These are phyloP conservation scores for Lactuca saligna DNA, from an alignment of 129 eudicot species.

Conservation along the genomic window DNA sequence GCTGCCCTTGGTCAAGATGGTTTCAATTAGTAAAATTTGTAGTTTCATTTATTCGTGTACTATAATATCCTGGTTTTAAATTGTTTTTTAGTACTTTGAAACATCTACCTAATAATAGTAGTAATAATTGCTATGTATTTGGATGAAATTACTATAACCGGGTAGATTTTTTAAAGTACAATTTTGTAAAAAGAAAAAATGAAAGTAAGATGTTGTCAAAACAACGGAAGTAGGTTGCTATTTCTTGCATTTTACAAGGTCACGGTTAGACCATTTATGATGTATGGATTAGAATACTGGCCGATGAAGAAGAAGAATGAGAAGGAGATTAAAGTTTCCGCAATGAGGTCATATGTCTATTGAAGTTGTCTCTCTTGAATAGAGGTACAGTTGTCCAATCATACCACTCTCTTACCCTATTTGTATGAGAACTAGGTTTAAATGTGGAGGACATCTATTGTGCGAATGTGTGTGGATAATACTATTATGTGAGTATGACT, in stretches of 20 bases:
- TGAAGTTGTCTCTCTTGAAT: not conserved
- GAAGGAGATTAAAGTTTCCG: too few relatives aligned
- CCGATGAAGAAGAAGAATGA: too few relatives aligned
- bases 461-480: too few relatives aligned
- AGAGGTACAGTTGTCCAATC: not conserved
- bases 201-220: not conserved
- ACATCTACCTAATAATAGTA: not conserved
- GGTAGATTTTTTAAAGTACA: too few relatives aligned
- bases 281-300: not conserved
- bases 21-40: slow-evolving; percentile 5
- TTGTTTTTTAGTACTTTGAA: not conserved
- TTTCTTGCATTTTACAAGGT: not conserved
- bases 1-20: not conserved
- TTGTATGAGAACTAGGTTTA: too few relatives aligned
- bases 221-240: too few relatives aligned
- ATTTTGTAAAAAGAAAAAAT: not conserved
- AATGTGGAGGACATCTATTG: too few relatives aligned
- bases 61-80: not conserved
- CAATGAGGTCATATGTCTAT: too few relatives aligned
- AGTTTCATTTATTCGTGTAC: not conserved
- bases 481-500: too few relatives aligned
- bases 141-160: not conserved
- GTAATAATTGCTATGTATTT: not conserved
- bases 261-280: not conserved
- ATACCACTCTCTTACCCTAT: not conserved